Percentiles rank a stretch among this genome's conserved stretches.
Evolutionary conservation across 1,139 yeast genomes (phyloP).

Genomic region (Scheffersomyces insectosa): DNA sequence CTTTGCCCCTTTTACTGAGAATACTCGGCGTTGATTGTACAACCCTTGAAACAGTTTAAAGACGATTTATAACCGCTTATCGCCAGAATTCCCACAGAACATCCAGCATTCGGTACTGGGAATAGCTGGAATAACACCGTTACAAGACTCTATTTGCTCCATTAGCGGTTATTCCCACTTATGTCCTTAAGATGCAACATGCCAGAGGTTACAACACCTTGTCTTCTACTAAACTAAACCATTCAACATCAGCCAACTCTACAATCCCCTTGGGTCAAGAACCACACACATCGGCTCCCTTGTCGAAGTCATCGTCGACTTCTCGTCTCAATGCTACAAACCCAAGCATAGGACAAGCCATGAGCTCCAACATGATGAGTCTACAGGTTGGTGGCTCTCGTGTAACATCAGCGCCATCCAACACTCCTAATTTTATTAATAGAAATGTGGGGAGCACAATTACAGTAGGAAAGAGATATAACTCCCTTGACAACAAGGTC

Average conservation of each 20-base stretch:
- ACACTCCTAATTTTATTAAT: conserved; percentile 9
- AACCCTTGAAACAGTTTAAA: too few species aligned
- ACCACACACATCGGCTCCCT: too few species aligned
- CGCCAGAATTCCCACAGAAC: too few species aligned
- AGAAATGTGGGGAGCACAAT: conserved; percentile 18
- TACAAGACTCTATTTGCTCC: too few species aligned
- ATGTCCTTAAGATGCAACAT: conserved; percentile 25
- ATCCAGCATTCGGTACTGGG: too few species aligned
- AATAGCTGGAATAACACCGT: too few species aligned
- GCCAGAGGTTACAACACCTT: conserved; percentile 24
- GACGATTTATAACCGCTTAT: too few species aligned
- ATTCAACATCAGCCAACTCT: conserved; percentile 1
- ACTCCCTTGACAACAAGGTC: background rate
- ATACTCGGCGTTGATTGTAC: too few species aligned
- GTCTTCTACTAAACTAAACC: too few species aligned
- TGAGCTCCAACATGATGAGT: conserved; percentile 11
- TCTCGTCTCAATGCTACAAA: background rate
- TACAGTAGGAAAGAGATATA: conserved; percentile 14
- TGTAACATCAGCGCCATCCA: conserved; percentile 2
- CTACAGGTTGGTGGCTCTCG: conserved; percentile 9
- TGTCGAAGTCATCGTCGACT: conserved; percentile 1
- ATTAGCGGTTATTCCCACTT: too few species aligned
- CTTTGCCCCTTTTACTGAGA: too few species aligned
- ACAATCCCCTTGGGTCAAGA: background rate
- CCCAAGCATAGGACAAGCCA: background rate